Base-by-base conservation (phyloP, 2,329 filamentous ascomycete species). In the Pseudonectria foliicola region DNA sequence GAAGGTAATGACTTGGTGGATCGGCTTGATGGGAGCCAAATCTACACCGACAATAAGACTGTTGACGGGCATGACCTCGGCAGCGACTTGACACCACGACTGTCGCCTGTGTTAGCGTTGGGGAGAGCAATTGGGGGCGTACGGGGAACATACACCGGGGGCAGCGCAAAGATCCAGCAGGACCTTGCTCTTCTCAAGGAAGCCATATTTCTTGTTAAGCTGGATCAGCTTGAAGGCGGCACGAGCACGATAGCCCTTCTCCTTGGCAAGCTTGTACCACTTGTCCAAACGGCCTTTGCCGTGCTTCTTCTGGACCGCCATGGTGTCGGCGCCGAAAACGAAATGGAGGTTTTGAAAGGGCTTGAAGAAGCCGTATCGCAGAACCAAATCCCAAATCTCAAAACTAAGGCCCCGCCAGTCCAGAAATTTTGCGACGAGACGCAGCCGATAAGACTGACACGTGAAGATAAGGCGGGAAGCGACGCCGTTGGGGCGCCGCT, bases 281-380 rank as follows among this genome's bases (percentile, higher is more conserved):
- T 96, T 95, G 66, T 98, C 92, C 55, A 95, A 74, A 77, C 90
- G 89, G 64, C 90, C 90, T 70, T 96, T 96, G 67, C 88, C 90
- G 68, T 95, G 85, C 75, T 96, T 96, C 75, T 96, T 95, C 59
- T 96, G 87, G 55, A 96, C 90, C 56, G 86, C 89, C 92, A 96
- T 96, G 38, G 36, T 47, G 41, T 34, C 40, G 42, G 27, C 40
- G 34, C 32, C 13, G 27, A 27, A 27, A 30, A 12, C 32, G 35
- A 13, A 6, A n/a, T 31, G 3, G 25, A 27, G 18, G n/a, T 10
- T 11, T 25, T 12, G 24, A 13, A 30, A 33, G 33, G 27, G 27
- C 10, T 16, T 29, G 27, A 11, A 13, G 10, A 11, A 11, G 15
- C n/a, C n/a, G 27, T 11, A 6, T 29, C 27, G 27, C 10, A 29